Base-by-base conservation (phyloP, 2,329 filamentous ascomycete species). In the Stagonosporopsis vannaccii region DNA sequence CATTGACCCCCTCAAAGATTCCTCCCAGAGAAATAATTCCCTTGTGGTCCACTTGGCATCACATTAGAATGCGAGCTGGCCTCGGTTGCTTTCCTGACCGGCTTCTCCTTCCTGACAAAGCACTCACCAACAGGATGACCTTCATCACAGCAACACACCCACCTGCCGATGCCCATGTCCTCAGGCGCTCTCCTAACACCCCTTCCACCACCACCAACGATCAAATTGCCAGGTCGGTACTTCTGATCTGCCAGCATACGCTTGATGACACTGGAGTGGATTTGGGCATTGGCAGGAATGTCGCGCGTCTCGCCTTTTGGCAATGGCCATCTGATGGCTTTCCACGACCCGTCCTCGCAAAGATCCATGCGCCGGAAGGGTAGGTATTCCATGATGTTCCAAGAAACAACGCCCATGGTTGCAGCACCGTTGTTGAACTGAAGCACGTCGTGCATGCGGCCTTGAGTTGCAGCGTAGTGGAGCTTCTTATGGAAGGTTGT, bases 281-380 rank as follows among this genome's bases (percentile, higher is more conserved):
- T 84, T 20, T 87, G 81, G 0, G 87, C 90, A 50, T 88, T 81
- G 8, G 84, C 75, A 0, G 91, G 91, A 1, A 95, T 87, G 67
- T 95, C 91, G 15, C 91, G 84, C 0, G 89, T 86, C 75, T 94
- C 90, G 9, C 91, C 91, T 26, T 87, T 85, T 0, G 91, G 91
- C 2, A 94, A 77, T 0, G 91, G 91, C 89, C 90, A 94, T 8
- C 87, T 82, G 62, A 95, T 94, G 0, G 90, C 88, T 73, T 86
- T 88, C 91, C 91, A 95, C 0, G 85, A 86, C 0, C 90, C 90
- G 59, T 93, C 88, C 0, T 79, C 57, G 59, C 87, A 86, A 7
- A 94, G 78, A 64, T 94, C 91, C 89, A 95, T 93, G 22, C 91
- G 82, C 1, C 89, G 84, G 76, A 94, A 93, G 0, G 91, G 91